These are phyloP conservation scores for Penicillium expansum DNA, from an alignment of 2,329 filamentous ascomycete genomes.

Conservation along the genomic window DNA sequence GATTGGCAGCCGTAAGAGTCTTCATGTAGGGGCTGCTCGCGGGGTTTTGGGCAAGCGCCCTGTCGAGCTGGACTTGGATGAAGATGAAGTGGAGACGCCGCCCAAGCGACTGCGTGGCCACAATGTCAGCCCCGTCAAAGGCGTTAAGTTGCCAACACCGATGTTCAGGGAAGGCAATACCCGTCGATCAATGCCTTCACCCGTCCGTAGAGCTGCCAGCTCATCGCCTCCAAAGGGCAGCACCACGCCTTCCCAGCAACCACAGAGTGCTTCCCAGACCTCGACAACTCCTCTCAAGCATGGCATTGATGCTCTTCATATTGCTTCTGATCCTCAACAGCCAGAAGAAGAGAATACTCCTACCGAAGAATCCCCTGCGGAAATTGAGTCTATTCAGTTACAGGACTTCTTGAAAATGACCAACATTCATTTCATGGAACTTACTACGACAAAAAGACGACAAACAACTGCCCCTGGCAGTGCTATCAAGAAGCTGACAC, in stretches of 20 bases:
- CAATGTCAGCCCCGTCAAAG: conserved; percentile 74
- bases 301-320: conserved; percentile 20
- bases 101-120: conserved; percentile 68
- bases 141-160: conserved; percentile 66
- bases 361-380: conserved; percentile 45
- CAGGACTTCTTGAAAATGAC: conserved; percentile 95
- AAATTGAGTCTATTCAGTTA: conserved; percentile 68
- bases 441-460: conserved; percentile 91
- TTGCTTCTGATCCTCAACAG: conserved; percentile 38
- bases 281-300: conserved; percentile 34
- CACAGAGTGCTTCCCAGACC: conserved; percentile 42
- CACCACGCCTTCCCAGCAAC: conserved; percentile 53
- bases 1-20: conserved; percentile 68
- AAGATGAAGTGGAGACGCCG: conserved; percentile 56
- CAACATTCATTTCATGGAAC: conserved; percentile 96
- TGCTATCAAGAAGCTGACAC: conserved; percentile 31
- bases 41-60: conserved; percentile 74
- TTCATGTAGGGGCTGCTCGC: conserved; percentile 70
- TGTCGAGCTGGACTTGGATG: conserved; percentile 64
- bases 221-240: conserved; percentile 36
- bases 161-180: conserved; percentile 65
- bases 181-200: conserved; percentile 55
- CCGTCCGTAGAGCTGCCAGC: conserved; percentile 42
- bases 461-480: conserved; percentile 69
- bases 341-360: conserved; percentile 46